Conservation (phyloP, 495 filamentous ascomycete species). For the Aspergillus campestris region DNA sequence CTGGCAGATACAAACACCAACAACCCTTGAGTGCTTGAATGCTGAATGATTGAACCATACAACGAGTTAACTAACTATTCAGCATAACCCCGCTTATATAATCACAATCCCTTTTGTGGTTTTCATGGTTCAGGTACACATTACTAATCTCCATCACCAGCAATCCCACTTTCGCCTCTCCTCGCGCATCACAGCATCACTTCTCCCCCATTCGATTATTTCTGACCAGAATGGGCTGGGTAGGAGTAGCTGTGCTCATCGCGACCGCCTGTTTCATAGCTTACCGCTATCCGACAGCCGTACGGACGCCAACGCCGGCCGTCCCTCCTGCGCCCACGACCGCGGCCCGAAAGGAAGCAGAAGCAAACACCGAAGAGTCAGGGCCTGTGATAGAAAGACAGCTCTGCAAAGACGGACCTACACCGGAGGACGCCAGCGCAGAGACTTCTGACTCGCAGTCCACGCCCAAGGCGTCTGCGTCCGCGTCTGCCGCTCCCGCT, state of each 20-base stretch:
- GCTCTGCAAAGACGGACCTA: conserved; percentile 15
- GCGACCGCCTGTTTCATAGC: conserved; percentile 26
- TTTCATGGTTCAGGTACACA: too few relatives aligned
- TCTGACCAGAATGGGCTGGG: conserved; percentile 28
- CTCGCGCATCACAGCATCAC: too few relatives aligned
- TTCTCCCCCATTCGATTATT: not conserved
- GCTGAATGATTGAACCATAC: too few relatives aligned
- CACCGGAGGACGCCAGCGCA: too few relatives aligned
- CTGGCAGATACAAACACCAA: too few relatives aligned
- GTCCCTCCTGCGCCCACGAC: conserved; percentile 10
- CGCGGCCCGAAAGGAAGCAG: not conserved
- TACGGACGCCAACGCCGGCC: conserved; percentile 14
- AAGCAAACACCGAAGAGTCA: conserved; percentile 13
- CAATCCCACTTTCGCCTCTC: too few relatives aligned
- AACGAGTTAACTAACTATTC: too few relatives aligned
- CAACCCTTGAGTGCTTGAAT: too few relatives aligned
- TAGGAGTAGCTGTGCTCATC: conserved; percentile 24
- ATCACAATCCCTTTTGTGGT: too few relatives aligned
- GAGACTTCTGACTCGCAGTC: conserved; percentile 17
- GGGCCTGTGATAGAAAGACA: conserved; percentile 2
- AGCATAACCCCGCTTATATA: too few relatives aligned
- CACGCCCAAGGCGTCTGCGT: conserved; percentile 41
- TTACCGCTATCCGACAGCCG: conserved; percentile 23
- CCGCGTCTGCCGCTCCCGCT: conserved; percentile 18
- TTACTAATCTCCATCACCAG: too few relatives aligned